phyloP scores from a whole-genome alignment of 108 stramenopile species.

The Nitzschia sp. region DNA sequence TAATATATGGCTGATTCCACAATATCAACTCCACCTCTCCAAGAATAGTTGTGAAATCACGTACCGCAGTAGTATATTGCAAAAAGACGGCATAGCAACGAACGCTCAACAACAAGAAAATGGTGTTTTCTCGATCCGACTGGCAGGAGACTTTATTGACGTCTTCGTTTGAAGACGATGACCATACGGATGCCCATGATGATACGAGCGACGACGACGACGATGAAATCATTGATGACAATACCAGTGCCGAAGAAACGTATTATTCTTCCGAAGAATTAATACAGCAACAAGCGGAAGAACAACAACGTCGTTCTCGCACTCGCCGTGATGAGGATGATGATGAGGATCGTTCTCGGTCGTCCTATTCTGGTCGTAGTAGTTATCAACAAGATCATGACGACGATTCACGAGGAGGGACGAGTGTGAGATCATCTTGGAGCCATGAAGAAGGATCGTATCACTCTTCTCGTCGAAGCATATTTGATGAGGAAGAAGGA shows the following conservation, averaged over 20 bases:
- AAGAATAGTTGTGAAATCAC: no score
- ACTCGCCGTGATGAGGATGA: neutral
- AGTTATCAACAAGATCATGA: neutral
- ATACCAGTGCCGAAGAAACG: constrained; percentile 7
- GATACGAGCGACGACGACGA: constrained; percentile 1
- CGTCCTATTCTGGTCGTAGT: neutral
- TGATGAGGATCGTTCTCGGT: neutral
- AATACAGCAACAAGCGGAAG: no score
- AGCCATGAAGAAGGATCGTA: neutral
- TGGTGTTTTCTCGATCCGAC: neutral
- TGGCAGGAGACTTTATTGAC: neutral
- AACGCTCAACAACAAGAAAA: no score
- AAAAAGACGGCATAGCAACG: no score
- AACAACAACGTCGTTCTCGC: constrained; percentile 1
- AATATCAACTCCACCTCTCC: no score
- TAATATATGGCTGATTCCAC: no score
- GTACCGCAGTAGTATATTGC: no score
- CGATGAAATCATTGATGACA: neutral
- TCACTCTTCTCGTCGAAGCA: neutral
- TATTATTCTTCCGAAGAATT: constrained; percentile 1
- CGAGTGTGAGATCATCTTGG: neutral
- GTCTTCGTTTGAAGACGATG: neutral
- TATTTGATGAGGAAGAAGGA: neutral
- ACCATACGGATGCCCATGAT: neutral
- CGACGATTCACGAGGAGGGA: neutral